Base-by-base conservation (phyloP, 352 stramenopile species). In the Phytopythium montanum region DNA sequence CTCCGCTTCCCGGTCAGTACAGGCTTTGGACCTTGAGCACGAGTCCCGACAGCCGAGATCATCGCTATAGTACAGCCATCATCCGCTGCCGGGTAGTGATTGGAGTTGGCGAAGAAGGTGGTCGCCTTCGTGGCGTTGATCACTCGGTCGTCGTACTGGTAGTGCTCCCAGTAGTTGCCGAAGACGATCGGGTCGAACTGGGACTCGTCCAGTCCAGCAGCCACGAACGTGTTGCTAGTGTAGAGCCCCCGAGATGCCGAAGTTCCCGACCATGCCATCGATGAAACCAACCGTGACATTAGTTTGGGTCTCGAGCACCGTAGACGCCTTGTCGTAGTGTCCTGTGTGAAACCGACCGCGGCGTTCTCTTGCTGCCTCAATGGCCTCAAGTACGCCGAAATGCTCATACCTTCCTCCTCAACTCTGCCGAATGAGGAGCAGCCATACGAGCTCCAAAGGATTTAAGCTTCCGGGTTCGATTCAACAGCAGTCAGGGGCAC, bases 131-230 rank as follows among this genome's bases (percentile, higher is more conserved):
- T 39, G 10, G 50, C 51, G 3, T 57, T 52, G 39, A 90, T 82
- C 0, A 88, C 54, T 3, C 59, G 31, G 16, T 85, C 56, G 31
- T 70, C 67, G 14, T 44, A 52, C 25, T 56, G 62, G 69, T 88
- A 92, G 56, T 77, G 49, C 42, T 70, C 75, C 76, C 76, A 89
- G 48, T 76, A 85, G 54, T 75, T 69, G 13, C 72, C 64, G 9
- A 66, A 82, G 25, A 81, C 61, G 18, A 60, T 36, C 3, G 67
- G 54, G 1, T 36, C 34, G 38, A 60, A 58, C n/a, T 39, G 23
- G 0, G 62, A 70, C 16, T 59, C 46, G 21, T 61, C 55, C 7
- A 42, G 29, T 0, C 41, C 54, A 3, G 73, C 52, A 0, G 44
- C n/a, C 3, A 80, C 67, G 28, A 86, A 81, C 21, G 72, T 50